Evolutionary conservation across 2,329 filamentous ascomycete species (phyloP), one percentile per base, ranked within the genome.

Genomic region (Arachnomyces sp.): DNA sequence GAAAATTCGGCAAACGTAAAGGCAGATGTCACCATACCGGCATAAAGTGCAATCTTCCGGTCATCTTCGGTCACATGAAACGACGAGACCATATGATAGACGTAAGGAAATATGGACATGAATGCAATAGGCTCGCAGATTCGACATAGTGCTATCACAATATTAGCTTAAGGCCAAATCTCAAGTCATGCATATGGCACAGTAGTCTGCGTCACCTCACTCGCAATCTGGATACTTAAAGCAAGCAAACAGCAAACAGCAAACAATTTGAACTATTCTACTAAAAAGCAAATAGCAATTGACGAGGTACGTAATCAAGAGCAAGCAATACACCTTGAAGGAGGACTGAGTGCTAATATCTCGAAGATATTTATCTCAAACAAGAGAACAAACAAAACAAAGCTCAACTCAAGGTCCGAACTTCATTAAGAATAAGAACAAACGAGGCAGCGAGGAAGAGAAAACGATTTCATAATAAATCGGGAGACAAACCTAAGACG

Each of bases 41-140:
- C 88, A 62, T 95, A 96, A 42, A 95, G 78, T 11, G 89, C 86
- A 52, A 95, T 93, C 59, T 84, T 80, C 53, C 75, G 80, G 47
- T 84, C 72, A 57, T 88, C 80, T 34, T 86, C 73, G 47, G 88
- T 86, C 59, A 95, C 82, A 55, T 85, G 73, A 66, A 96, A 96
- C 46, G 88, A 87, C 55, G 88, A 75, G 52, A 96, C 84, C 92
- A 98, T 96, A 71, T 85, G 90, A 70, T 95, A 96, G 53, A 94
- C 88, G 65, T 96, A 98, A 1, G 92, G 92, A 61, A 98, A 96
- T 53, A 96, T 95, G 39, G 89, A 95, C 87, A 95, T 96, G 73
- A 98, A 96, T 4, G 92, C 92, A 63, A 98, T 96, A 38, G 92
- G 92, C 62, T 98, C 92, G 72, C 88, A 95, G 70, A 98, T 90